These are phyloP conservation scores for Oryza punctata DNA, from an alignment of 176 grass and related monocot genomes.

Conservation along the genomic window DNA sequence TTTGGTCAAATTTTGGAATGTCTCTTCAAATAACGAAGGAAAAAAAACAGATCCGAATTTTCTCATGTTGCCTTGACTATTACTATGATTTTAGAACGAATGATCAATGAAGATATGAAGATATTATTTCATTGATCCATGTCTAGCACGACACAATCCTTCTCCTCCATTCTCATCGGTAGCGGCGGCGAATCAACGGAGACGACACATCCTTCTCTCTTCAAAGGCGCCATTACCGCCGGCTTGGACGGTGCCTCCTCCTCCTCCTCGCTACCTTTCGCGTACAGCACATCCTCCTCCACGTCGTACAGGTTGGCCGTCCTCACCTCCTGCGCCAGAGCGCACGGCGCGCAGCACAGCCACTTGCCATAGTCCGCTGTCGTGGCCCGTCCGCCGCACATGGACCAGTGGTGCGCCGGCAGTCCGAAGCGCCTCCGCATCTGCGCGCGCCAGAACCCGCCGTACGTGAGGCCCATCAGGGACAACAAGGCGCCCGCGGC, in stretches of 20 bases:
- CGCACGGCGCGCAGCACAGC: conserved; percentile 54
- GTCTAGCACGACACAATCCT: not conserved
- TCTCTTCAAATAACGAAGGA: too few relatives aligned
- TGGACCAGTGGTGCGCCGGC: conserved; percentile 21
- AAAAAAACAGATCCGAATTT: too few relatives aligned
- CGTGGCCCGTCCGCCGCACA: conserved; percentile 21
- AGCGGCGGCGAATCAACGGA: conserved; percentile 13
- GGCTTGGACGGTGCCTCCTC: not conserved
- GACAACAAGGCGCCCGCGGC: conserved; percentile 46
- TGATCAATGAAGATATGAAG: too few relatives aligned
- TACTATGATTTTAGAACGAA: too few relatives aligned
- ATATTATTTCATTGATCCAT: not conserved
- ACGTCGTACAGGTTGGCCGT: conserved; percentile 59
- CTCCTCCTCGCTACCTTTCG: not conserved
- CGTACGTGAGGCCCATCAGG: conserved; percentile 53
- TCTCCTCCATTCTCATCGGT: conserved; percentile 8
- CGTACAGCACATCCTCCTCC: conserved; percentile 36
- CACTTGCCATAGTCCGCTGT: conserved; percentile 49
- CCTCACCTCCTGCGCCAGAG: conserved; percentile 74
- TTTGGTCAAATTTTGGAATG: too few relatives aligned
- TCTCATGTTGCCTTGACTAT: too few relatives aligned
- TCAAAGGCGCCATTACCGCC: conserved; percentile 39
- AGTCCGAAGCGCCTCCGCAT: conserved; percentile 46
- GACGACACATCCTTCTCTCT: conserved; percentile 43
- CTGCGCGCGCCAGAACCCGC: conserved; percentile 55